Evolutionary conservation across 352 stramenopile genomes (phyloP), one percentile per base, ranked within the genome.

Genomic region (Thalassiosira hispida): DNA sequence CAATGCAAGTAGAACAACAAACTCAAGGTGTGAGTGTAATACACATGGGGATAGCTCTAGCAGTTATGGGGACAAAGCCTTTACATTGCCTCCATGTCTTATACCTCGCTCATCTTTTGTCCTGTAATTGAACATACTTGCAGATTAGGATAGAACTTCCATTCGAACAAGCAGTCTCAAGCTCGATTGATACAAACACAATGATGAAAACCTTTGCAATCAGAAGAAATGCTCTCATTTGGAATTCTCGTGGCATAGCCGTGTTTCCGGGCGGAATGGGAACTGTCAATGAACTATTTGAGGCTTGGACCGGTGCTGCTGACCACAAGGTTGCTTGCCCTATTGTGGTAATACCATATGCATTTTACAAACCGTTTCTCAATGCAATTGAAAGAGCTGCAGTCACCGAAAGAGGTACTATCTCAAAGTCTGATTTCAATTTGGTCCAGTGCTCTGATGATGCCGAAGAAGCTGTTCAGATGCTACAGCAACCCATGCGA

Each of bases 181-280:
- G 38, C 1, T 68, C 33, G 22, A 73, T 79, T 20, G 71, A 79
- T 55, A 68, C 33, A 8, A 74, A 68, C 46, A 79, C 71, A 12
- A 74, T 74, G 61, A 79, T 73, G 71, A 57, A 55, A 46, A 79
- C 71, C 20, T 79, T 79, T 52, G 57, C 63, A 9, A 62, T 79
- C 0, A 22, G 71, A 51, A 65, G 71, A 66, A 74, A 60, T 2
- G 71, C 71, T n/a, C 59, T 79, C 7, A 79, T 79, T 12, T 79
- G 71, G 71, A 79, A 79, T 23, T 72, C 71, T 18, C 16, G 59
- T 16, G 71, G 56, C 20, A 79, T 79, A 49, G 71, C 46, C 12
- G 61, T 79, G n/a, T 74, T 79, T 35, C 71, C 71, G 35, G 71
- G 71, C 7, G 71, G 71, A 0, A 23, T 79, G 6, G 71, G 31